These are phyloP conservation scores for Lactifluus pinguis DNA, from an alignment of 768 basidiomycete genomes.

Conservation along the genomic window DNA sequence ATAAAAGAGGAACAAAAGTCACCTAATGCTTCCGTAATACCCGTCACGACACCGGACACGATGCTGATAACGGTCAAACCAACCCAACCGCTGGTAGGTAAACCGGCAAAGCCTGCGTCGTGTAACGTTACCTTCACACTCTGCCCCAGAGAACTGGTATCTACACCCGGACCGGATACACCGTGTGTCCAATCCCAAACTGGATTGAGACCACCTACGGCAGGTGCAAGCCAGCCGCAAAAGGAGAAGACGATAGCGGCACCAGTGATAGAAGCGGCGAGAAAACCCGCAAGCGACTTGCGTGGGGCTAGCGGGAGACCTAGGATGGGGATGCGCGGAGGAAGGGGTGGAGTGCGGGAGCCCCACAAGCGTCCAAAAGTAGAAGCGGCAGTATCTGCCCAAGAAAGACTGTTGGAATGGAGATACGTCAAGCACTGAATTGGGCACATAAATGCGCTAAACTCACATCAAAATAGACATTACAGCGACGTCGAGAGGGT, in stretches of 20 bases:
- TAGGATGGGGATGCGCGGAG: constrained; percentile 36
- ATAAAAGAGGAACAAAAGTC: constrained; percentile 24
- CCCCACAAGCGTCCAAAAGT: constrained; percentile 86
- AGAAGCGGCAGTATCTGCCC: constrained; percentile 93
- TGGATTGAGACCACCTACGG: constrained; percentile 31
- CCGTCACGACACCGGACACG: constrained; percentile 70
- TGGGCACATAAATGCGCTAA: constrained; percentile 2
- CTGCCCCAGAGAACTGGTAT: constrained; percentile 17
- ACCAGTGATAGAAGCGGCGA: constrained; percentile 70
- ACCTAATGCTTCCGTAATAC: constrained; percentile 87
- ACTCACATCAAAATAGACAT: constrained; percentile 71
- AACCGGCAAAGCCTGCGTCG: constrained; percentile 11
- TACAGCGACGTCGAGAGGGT: constrained; percentile 84
- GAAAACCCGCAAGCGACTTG: constrained; percentile 80
- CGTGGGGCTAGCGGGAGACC: constrained; percentile 66
- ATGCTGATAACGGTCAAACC: constrained; percentile 50
- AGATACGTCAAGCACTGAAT: neutral
- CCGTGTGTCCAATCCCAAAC: constrained; percentile 54
- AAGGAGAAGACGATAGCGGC: constrained; percentile 56
- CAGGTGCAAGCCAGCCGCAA: constrained; percentile 55
- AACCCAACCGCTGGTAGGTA: constrained; percentile 32
- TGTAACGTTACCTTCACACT: constrained; percentile 24
- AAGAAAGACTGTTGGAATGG: constrained; percentile 59
- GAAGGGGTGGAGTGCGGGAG: constrained; percentile 53
- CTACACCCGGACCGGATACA: constrained; percentile 27